These are phyloP conservation scores for Pseudocercospora ulei DNA, from an alignment of 2,329 filamentous ascomycete genomes.

Conservation along the genomic window DNA sequence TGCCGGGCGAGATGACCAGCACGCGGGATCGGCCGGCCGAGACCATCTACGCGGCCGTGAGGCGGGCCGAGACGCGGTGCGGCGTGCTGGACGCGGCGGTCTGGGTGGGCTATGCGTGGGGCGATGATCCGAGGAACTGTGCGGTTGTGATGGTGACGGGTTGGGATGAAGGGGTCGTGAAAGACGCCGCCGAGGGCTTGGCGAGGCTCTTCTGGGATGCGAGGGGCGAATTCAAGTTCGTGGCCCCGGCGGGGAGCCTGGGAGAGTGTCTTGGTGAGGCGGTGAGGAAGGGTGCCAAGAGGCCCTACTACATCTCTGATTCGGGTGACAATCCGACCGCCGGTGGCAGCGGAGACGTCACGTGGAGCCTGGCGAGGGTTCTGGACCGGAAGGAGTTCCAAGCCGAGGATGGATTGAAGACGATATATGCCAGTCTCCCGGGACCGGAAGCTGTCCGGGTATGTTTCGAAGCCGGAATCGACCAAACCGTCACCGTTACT, in stretches of 20 bases:
- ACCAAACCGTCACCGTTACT: conserved; percentile 15
- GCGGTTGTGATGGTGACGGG: conserved; percentile 22
- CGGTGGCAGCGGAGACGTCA: conserved; percentile 22
- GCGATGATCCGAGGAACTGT: conserved; percentile 20
- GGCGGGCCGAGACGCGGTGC: conserved; percentile 12
- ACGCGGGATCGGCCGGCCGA: conserved; percentile 21
- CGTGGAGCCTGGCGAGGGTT: conserved; percentile 17
- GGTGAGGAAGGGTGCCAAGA: conserved; percentile 8
- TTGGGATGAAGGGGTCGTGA: conserved; percentile 13
- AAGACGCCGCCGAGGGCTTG: conserved; percentile 16
- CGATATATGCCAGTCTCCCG: conserved; percentile 23
- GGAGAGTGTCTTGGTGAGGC: conserved; percentile 17
- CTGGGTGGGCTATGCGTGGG: conserved; percentile 24
- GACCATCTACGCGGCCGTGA: conserved; percentile 18
- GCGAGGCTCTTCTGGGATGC: conserved; percentile 20
- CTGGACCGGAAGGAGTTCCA: conserved; percentile 13
- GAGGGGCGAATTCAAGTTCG: conserved; percentile 20
- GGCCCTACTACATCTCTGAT: conserved; percentile 23
- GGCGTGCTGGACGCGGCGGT: conserved; percentile 21
- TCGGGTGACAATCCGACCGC: conserved; percentile 25
- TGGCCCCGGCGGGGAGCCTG: conserved; percentile 19
- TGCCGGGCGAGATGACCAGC: conserved; percentile 21
- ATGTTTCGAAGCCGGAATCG: conserved; percentile 17
- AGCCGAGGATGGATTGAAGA: conserved; percentile 1
- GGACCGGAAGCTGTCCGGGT: conserved; percentile 15